Evolutionary conservation across 345 rosid species (phyloP), one percentile per base, ranked within the genome.

Genomic region (Mallotus nudiflorus): DNA sequence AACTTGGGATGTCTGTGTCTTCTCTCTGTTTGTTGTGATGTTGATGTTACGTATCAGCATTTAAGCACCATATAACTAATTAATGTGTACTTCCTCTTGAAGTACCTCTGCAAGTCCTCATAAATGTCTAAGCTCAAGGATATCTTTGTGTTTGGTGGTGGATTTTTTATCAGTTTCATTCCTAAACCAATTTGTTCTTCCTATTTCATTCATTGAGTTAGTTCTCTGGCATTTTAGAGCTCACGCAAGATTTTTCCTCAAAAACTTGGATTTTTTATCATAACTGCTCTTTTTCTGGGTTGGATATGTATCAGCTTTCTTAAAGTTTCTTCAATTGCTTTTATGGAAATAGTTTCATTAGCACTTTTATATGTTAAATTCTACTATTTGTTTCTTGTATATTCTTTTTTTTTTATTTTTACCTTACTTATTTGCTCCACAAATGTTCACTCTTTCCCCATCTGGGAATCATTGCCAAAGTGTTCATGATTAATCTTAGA

Each of bases 111-210:
- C 9, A 42, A 6, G 61, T 29, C 62, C 39, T 77, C 20, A 53
- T 3, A 29, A 54, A 72, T 64, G 31, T 55, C 22, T 20, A 11
- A 49, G 28, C 9, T 46, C 55, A 58, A 51, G 60, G 18, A 19
- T 31, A 12, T 22, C 9, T 67, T 35, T 27, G 61, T 24, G 20
- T 57, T 77, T 51, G 6, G 16, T 44, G 14, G 70, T 3, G 28
- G 22, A 9, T 66, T 62, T 48, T 27, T 0, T 57, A 56, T 54
- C 33, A 63, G 54, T 66, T 57, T 20, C 29, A 44, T 35, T 42
- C 59, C 67, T 55, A n/a, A 55, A 44, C 40, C 50, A 46, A 65
- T 68, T 62, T 66, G 59, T 48, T 55, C 24, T 29, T 59, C 42
- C 19, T 19, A 10, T 46, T 67, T 49, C 37, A 33, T 33, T 33